phyloP scores from a whole-genome alignment of 495 filamentous ascomycete genomes.

The Penicillium dipodomyicola region DNA sequence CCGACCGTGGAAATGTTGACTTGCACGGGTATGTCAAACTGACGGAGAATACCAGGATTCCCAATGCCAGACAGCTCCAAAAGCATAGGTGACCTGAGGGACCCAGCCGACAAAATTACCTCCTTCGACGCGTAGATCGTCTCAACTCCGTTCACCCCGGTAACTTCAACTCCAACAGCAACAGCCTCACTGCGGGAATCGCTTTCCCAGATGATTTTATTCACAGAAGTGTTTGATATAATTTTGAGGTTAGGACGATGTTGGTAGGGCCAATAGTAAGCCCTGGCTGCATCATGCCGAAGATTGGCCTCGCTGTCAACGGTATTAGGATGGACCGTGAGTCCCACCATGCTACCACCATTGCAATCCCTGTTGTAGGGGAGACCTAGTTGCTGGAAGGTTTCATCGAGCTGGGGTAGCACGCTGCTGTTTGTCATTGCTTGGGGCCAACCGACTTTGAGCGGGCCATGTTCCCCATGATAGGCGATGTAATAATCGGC shows the following conservation, averaged over 20 bases:
- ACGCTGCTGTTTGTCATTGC: constrained; percentile 24
- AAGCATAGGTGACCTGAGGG: constrained; percentile 54
- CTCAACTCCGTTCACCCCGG: constrained; percentile 13
- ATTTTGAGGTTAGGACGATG: constrained; percentile 31
- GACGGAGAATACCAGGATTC: constrained; percentile 32
- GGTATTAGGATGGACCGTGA: constrained; percentile 40
- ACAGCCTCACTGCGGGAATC: constrained; percentile 10
- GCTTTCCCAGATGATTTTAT: constrained; percentile 35
- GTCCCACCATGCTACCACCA: constrained; percentile 39
- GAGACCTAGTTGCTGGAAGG: constrained; percentile 31
- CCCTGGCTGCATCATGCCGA: constrained; percentile 50
- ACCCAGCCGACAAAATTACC: constrained; percentile 58
- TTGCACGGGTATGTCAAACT: constrained; percentile 36
- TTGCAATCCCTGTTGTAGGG: constrained; percentile 41
- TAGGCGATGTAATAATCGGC: constrained; percentile 45
- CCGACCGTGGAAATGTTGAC: constrained; percentile 45
- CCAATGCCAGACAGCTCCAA: constrained; percentile 65
- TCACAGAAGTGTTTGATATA: constrained; percentile 34
- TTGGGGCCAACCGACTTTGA: constrained; percentile 50
- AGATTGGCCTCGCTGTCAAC: constrained; percentile 44
- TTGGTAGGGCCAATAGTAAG: constrained; percentile 45
- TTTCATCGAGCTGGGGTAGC: constrained; percentile 27
- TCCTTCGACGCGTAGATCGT: constrained; percentile 51
- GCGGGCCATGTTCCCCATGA: constrained; percentile 45
- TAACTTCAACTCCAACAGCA: constrained; percentile 30